phyloP scores from a whole-genome alignment of 164 flowering plant species.

The Magnolia officinalis region DNA sequence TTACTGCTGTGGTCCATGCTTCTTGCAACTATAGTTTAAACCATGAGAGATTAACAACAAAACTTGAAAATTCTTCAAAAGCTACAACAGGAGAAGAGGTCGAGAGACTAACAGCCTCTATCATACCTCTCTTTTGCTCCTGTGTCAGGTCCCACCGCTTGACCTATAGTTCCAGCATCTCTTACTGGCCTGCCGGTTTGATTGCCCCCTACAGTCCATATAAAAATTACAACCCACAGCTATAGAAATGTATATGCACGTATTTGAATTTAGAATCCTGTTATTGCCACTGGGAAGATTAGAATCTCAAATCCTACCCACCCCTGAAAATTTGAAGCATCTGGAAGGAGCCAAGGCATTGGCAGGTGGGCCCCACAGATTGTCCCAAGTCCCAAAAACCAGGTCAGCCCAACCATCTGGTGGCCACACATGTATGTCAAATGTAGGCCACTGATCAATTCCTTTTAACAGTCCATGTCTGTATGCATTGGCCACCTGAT shows the following conservation, averaged over 20 bases:
- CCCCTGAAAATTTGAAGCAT: background rate
- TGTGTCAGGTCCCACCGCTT: background rate
- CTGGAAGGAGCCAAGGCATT: background rate
- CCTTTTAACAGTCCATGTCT: background rate
- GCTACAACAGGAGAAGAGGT: background rate
- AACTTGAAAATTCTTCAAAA: background rate
- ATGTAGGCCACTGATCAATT: background rate
- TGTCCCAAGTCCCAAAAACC: background rate
- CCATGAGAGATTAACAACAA: background rate
- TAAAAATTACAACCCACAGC: background rate
- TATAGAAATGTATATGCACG: background rate
- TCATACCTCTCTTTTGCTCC: slow-evolving; percentile 4
- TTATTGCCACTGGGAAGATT: background rate
- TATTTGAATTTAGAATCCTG: background rate
- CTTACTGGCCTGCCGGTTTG: background rate
- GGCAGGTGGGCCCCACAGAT: background rate
- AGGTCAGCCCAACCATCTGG: too few relatives aligned
- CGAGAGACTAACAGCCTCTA: slow-evolving; percentile 6
- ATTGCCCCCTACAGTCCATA: background rate
- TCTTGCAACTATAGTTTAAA: background rate
- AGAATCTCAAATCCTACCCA: background rate
- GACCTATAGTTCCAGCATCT: background rate
- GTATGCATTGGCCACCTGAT: background rate
- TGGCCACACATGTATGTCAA: too few relatives aligned
- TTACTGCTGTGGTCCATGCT: too few relatives aligned